Conservation (phyloP, 495 filamentous ascomycete species). For the Aspergillus indologenus region DNA sequence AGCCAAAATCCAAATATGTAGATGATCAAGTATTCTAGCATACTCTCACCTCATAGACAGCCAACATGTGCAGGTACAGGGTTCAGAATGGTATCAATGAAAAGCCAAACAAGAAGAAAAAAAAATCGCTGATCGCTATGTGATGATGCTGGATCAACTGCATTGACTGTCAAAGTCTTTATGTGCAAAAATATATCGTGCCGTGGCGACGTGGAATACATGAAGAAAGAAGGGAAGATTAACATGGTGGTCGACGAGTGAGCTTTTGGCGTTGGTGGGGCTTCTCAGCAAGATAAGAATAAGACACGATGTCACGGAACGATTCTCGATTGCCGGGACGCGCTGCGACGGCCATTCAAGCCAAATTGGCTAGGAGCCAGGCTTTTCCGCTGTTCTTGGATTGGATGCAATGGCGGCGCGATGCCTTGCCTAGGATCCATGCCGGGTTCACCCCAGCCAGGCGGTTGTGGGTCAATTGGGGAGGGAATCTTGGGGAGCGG, state of each 20-base stretch:
- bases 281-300: not conserved
- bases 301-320: not conserved
- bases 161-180: constrained; percentile 8
- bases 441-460: not conserved
- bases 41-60: not conserved
- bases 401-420: not conserved
- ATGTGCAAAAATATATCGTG: constrained; percentile 1
- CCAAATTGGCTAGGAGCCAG: not conserved
- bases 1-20: not conserved
- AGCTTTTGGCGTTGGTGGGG: not conserved
- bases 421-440: constrained; percentile 1
- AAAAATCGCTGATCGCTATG: constrained; percentile 8
- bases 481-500: constrained; percentile 61
- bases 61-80: not conserved
- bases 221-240: not conserved
- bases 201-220: constrained; percentile 7
- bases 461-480: constrained; percentile 12
- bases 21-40: not conserved
- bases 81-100: constrained; percentile 7
- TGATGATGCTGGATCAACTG: constrained; percentile 8
- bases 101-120: not conserved
- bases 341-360: not conserved
- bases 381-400: constrained; percentile 1
- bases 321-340: not conserved
- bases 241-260: not conserved